Conservation (phyloP, 148 eudicot species). For the Vaccinium corymbosum region DNA sequence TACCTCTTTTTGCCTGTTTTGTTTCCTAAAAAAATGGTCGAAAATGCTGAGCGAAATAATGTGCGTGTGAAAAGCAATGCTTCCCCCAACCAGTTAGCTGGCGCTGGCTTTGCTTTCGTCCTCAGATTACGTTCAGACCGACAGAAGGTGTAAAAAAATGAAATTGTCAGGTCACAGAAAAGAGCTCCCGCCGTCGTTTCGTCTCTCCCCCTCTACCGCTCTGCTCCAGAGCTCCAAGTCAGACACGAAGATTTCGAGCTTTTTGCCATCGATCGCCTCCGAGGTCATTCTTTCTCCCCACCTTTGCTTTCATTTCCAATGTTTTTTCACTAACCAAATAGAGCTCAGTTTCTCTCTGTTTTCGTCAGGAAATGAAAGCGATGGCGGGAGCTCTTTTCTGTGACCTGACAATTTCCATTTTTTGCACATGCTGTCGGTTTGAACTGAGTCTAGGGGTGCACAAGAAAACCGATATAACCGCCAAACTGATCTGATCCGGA, state of each 20-base stretch:
- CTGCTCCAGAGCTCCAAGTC: slow-evolving; percentile 70
- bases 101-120: not conserved
- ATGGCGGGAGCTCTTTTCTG: slow-evolving; percentile 33
- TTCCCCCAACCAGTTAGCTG: not conserved
- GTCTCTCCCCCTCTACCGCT: slow-evolving; percentile 62
- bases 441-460: not conserved
- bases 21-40: too few relatives aligned
- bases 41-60: too few relatives aligned
- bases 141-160: slow-evolving; percentile 34
- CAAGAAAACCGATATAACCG: too few relatives aligned
- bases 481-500: too few relatives aligned
- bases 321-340: not conserved
- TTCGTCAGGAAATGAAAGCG: not conserved
- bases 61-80: too few relatives aligned
- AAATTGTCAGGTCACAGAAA: slow-evolving; percentile 48
- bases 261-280: slow-evolving; percentile 83
- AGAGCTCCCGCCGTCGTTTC: slow-evolving; percentile 29
- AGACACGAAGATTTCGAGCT: slow-evolving; percentile 89
- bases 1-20: too few relatives aligned
- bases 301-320: not conserved
- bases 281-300: slow-evolving; percentile 37
- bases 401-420: slow-evolving; percentile 62
- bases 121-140: not conserved
- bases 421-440: not conserved
- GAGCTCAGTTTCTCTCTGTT: not conserved